Conservation (phyloP, 2,329 filamentous ascomycete species). For the Neocucurbitaria cava region DNA sequence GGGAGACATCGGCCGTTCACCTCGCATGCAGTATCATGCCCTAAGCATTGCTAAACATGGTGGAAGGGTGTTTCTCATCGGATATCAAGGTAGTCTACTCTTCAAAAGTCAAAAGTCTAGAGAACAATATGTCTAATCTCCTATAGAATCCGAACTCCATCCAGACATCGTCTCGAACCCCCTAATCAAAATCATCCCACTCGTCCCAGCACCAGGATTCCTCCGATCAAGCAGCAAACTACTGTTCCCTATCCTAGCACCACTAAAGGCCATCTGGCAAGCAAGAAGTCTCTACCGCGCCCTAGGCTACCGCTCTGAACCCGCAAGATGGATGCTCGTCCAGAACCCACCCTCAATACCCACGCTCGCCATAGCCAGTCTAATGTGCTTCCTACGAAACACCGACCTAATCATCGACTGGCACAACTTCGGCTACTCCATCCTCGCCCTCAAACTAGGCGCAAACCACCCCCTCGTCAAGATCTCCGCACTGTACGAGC, state of each 20-base stretch:
- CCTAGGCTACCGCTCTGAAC: conserved; percentile 75
- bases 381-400: conserved; percentile 77
- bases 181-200: conserved; percentile 73
- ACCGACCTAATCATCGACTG: conserved; percentile 90
- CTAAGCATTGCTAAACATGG: conserved; percentile 87
- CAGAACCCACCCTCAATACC: conserved; percentile 96
- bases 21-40: conserved; percentile 98
- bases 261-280: conserved; percentile 87
- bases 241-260: conserved; percentile 79
- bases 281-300: conserved; percentile 72
- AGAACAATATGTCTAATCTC: neutral
- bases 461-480: conserved; percentile 75
- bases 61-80: conserved; percentile 81
- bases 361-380: conserved; percentile 76
- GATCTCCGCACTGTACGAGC: conserved; percentile 80
- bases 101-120: neutral
- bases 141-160: conserved; percentile 77
- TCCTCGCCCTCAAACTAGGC: conserved; percentile 74
- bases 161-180: conserved; percentile 75
- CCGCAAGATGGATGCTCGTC: conserved; percentile 84
- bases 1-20: conserved; percentile 93
- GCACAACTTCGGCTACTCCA: conserved; percentile 99
- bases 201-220: conserved; percentile 70
- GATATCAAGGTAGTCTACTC: conserved; percentile 72
- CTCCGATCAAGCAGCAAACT: conserved; percentile 72